Percentiles rank a stretch among this genome's conserved stretches.
Evolutionary conservation across 225 moss, liverwort and hornwort genomes (phyloP).

Genomic region (Thuidium tamariscinum): DNA sequence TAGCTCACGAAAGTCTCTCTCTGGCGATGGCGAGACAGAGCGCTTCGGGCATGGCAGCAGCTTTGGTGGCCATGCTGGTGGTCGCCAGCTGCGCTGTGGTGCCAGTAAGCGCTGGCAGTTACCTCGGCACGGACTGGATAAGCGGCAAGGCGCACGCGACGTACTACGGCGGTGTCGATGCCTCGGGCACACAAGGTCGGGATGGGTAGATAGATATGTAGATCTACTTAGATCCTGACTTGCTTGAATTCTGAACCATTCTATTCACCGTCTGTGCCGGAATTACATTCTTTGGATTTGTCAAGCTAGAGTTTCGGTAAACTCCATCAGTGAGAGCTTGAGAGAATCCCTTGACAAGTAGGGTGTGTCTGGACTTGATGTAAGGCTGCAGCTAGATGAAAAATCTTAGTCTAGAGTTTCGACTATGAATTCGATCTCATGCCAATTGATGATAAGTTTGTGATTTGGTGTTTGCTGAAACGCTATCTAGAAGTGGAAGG

Average conservation of each 20-base stretch:
- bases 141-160: conserved; percentile 33
- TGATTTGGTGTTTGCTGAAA: not conserved
- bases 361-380: not conserved
- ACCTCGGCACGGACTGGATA: conserved; percentile 10
- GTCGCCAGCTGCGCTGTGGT: not conserved
- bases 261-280: not conserved
- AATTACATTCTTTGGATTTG: not conserved
- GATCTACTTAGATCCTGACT: not conserved
- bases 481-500: not conserved
- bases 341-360: too few species aligned
- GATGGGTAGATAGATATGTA: not conserved
- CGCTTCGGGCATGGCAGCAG: not conserved
- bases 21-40: conserved; percentile 15
- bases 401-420: not conserved
- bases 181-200: conserved; percentile 46
- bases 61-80: not conserved
- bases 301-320: not conserved
- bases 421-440: not conserved
- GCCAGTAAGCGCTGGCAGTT: conserved; percentile 11
- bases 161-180: conserved; percentile 43
- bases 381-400: not conserved
- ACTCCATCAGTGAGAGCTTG: not conserved
- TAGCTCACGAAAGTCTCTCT: not conserved
- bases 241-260: not conserved
- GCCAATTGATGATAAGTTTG: not conserved